Evolutionary conservation across 108 stramenopile species (phyloP).

Genomic region (Licmophora abbreviata): DNA sequence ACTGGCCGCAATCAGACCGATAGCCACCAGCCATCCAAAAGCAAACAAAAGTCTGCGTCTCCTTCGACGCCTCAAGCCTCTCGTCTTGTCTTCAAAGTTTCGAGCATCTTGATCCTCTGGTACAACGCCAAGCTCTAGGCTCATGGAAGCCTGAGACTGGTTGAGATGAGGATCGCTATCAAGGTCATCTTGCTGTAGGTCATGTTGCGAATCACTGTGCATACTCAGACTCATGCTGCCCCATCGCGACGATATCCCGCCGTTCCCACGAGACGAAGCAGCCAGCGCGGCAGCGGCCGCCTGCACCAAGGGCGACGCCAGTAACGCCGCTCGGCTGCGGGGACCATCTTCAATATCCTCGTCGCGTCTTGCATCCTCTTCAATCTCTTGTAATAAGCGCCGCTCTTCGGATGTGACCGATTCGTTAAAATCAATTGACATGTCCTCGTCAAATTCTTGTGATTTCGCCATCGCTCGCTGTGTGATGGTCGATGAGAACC

Average conservation of each 20-base stretch:
- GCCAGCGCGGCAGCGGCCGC: conserved; percentile 4
- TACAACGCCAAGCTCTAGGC: not conserved
- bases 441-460: too few relatives aligned
- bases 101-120: not conserved
- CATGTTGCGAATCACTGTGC: not conserved
- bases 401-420: conserved; percentile 3
- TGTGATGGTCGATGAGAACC: too few relatives aligned
- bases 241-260: not conserved
- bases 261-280: too few relatives aligned
- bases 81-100: not conserved
- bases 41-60: not conserved
- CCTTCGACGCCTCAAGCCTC: not conserved
- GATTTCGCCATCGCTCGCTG: too few relatives aligned
- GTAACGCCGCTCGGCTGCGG: not conserved
- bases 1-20: not conserved
- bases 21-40: not conserved
- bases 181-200: not conserved
- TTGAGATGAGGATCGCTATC: not conserved
- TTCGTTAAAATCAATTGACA: too few relatives aligned
- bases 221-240: not conserved
- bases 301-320: conserved; percentile 1
- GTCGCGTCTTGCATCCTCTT: not conserved
- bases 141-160: not conserved
- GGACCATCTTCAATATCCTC: not conserved
- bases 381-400: conserved; percentile 5